Conservation (phyloP, 176 grass and related monocot genomes). For the Oryza rufipogon region DNA sequence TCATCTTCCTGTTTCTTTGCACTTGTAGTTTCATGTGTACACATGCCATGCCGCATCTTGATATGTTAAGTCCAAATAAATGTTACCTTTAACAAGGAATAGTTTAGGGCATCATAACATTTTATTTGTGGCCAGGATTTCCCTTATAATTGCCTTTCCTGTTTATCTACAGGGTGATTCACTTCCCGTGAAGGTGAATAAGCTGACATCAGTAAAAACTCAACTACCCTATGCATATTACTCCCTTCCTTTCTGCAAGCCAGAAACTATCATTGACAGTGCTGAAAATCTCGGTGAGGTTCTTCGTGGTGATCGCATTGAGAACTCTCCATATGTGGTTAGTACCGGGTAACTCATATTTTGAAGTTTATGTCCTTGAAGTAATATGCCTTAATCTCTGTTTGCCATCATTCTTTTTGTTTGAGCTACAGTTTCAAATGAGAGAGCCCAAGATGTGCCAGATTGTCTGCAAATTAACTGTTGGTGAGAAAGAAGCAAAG, state of each 20-base stretch:
- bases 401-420: slow-evolving; percentile 13
- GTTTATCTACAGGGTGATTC: slow-evolving; percentile 41
- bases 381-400: background rate
- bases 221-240: slow-evolving; percentile 67
- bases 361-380: slow-evolving; percentile 1
- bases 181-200: slow-evolving; percentile 66
- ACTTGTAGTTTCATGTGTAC: background rate
- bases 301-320: slow-evolving; percentile 72
- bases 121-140: background rate
- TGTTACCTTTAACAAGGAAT: background rate
- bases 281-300: slow-evolving; percentile 71
- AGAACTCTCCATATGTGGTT: slow-evolving; percentile 69
- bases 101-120: background rate
- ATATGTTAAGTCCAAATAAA: background rate
- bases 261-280: slow-evolving; percentile 49
- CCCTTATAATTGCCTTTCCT: background rate
- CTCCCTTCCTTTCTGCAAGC: slow-evolving; percentile 70
- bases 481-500: slow-evolving; percentile 58
- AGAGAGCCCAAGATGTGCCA: slow-evolving; percentile 64
- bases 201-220: slow-evolving; percentile 64
- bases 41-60: background rate
- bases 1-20: background rate
- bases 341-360: slow-evolving; percentile 24
- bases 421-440: slow-evolving; percentile 56
- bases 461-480: slow-evolving; percentile 54